Evolutionary conservation across 106 monocot species (phyloP), one percentile per base, ranked within the genome.

Genomic region (Dendrobium chrysotoxum): DNA sequence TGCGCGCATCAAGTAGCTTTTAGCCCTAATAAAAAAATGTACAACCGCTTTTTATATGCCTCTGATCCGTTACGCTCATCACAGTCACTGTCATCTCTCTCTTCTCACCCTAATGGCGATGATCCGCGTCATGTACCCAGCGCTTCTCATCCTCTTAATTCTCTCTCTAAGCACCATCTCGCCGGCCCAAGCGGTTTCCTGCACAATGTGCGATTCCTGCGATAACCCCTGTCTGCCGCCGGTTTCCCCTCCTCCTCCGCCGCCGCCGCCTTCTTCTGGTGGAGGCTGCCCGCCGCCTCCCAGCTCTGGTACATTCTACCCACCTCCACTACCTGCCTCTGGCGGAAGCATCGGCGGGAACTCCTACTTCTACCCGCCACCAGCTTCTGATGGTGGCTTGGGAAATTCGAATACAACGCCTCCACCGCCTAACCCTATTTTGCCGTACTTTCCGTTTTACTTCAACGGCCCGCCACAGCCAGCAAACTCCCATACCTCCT

Each of bases 161-260:
- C 12, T 38, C 28, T 16, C 17, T 16, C 71, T 38, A 6, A 16
- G 3, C 71, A 10, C 71, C 31, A 5, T 71, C 71, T 35, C 75
- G 4, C 21, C 75, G 5, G 39, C 44, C 9, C 42, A 75, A 31
- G 71, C 39, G 5, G n/a, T 77, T 65, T 35, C 82, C 42, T 82
- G 82, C 77, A 77, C 76, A 77, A 77, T 82, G 82, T 82, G 77
- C 31, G 76, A 64, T n/a, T 77, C 82, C 77, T 82, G 82, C 20
- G 82, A 77, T 20, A 82, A 82, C 77, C 82, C 82, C 28, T 82
- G 82, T 66, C 77, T 77, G 5, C 82, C 82, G 45, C 26, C 68
- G 11, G 5, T 7, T 35, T 68, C 82, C 38, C 82, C 82, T 4
- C 82, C 82, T 4, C 82, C 82, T 13, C 82, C 82, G 0, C 28